Percentiles rank a stretch among this genome's conserved stretches.
phyloP scores from a whole-genome alignment of 352 stramenopile species.

The Globisporangium echinulatum region DNA sequence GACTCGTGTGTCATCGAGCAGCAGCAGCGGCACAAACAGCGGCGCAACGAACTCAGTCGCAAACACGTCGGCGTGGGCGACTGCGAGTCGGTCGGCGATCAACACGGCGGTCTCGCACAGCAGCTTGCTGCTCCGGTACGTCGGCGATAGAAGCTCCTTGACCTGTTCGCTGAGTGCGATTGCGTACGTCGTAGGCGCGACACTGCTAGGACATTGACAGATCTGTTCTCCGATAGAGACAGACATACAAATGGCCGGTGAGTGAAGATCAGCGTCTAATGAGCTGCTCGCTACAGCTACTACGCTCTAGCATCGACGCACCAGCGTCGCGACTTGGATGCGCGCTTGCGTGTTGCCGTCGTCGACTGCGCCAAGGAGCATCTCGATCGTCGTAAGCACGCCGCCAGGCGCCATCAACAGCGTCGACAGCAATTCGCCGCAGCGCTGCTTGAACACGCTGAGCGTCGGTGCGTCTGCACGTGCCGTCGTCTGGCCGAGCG shows the following conservation, averaged over 20 bases:
- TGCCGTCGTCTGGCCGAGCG: slow-evolving; percentile 37
- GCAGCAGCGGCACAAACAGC: slow-evolving; percentile 56
- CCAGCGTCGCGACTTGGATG: slow-evolving; percentile 71
- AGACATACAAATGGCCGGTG: too few species aligned
- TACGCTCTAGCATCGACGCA: slow-evolving; percentile 7
- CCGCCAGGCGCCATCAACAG: slow-evolving; percentile 66
- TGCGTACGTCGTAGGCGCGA: slow-evolving; percentile 38
- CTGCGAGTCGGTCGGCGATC: slow-evolving; percentile 46
- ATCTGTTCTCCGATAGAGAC: slow-evolving; percentile 23
- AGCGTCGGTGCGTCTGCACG: slow-evolving; percentile 11
- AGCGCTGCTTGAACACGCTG: slow-evolving; percentile 55
- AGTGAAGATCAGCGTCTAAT: too few species aligned
- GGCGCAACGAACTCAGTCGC: slow-evolving; percentile 44
- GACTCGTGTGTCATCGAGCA: slow-evolving; percentile 37
- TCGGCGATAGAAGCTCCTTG: slow-evolving; percentile 34
- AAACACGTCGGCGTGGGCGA: slow-evolving; percentile 33
- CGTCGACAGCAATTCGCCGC: slow-evolving; percentile 46
- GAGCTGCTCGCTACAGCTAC: neutral
- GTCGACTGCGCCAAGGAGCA: slow-evolving; percentile 66
- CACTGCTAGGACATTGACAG: slow-evolving; percentile 48
- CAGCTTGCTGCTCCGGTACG: slow-evolving; percentile 59
- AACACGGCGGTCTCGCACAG: slow-evolving; percentile 67
- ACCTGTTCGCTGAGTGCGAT: slow-evolving; percentile 48
- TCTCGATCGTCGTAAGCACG: slow-evolving; percentile 77
- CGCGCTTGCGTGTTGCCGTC: slow-evolving; percentile 82